Evolutionary conservation across 495 filamentous ascomycete species (phyloP).

Genomic region (Lophiostoma macrostomum): DNA sequence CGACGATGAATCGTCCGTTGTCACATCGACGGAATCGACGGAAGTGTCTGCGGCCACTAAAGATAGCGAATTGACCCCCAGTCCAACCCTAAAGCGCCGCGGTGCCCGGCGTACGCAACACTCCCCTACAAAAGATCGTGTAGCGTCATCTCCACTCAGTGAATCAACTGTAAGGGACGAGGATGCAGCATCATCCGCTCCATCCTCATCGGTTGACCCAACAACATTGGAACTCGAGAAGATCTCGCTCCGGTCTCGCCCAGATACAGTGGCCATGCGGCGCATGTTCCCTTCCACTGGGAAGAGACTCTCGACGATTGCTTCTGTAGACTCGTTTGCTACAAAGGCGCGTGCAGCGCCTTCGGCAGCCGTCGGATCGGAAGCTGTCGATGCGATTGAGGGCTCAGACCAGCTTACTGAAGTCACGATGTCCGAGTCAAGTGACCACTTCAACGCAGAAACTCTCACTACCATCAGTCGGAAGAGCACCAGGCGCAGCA

Average conservation of each 20-base stretch:
- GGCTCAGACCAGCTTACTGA: slow-evolving; percentile 5
- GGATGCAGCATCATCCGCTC: slow-evolving; percentile 23
- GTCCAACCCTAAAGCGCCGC: slow-evolving; percentile 33
- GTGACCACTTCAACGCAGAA: slow-evolving; percentile 26
- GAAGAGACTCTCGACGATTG: slow-evolving; percentile 42
- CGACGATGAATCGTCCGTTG: slow-evolving; percentile 2
- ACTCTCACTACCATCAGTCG: slow-evolving; percentile 27
- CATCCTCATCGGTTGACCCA: slow-evolving; percentile 36
- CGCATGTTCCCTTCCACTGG: slow-evolving; percentile 38
- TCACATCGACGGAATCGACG: slow-evolving; percentile 2
- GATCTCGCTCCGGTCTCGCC: neutral
- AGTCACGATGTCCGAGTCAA: slow-evolving; percentile 27
- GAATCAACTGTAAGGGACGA: slow-evolving; percentile 15
- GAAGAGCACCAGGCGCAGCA: slow-evolving; percentile 55
- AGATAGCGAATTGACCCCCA: slow-evolving; percentile 12
- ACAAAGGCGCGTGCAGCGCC: slow-evolving; percentile 30
- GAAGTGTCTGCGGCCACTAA: neutral
- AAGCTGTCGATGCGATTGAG: slow-evolving; percentile 7
- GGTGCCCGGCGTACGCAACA: slow-evolving; percentile 35
- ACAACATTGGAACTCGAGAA: slow-evolving; percentile 23
- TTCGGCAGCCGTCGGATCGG: slow-evolving; percentile 30
- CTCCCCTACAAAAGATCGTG: slow-evolving; percentile 37
- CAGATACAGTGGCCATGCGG: slow-evolving; percentile 21
- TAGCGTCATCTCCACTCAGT: slow-evolving; percentile 12
- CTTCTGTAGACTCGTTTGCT: slow-evolving; percentile 39